Conservation (phyloP, 768 basidiomycete genomes). For the Coprinellus aureogranulatus region DNA sequence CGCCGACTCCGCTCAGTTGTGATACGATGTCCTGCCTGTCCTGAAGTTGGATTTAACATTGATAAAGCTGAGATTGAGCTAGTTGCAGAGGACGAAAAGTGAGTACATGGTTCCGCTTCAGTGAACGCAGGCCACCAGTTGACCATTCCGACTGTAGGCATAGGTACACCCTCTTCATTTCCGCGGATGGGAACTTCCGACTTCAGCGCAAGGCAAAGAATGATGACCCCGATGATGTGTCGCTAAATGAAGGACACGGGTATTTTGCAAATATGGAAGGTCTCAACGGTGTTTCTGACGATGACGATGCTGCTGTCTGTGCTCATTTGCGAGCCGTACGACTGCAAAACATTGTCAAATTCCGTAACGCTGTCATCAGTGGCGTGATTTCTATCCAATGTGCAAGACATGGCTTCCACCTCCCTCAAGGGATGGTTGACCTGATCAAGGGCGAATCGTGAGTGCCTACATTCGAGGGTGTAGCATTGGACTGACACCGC, state of each 20-base stretch:
- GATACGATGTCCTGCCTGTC: constrained; percentile 25
- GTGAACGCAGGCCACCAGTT: not conserved
- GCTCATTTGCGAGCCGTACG: constrained; percentile 22
- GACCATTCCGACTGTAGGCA: constrained; percentile 15
- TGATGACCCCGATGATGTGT: constrained; percentile 26
- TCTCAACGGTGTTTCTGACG: constrained; percentile 16
- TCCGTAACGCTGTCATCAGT: constrained; percentile 24
- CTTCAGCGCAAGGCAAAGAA: constrained; percentile 24
- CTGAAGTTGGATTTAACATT: constrained; percentile 26
- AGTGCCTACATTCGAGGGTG: constrained; percentile 3
- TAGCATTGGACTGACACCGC: not conserved
- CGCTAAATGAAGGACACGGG: constrained; percentile 23
- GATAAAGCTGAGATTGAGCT: constrained; percentile 14
- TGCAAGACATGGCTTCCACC: constrained; percentile 26
- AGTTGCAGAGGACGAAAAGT: constrained; percentile 14
- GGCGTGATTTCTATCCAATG: constrained; percentile 28
- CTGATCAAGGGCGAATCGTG: constrained; percentile 27
- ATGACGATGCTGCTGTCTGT: constrained; percentile 13
- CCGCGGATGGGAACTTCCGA: constrained; percentile 26
- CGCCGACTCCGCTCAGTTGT: constrained; percentile 12
- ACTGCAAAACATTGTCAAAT: constrained; percentile 26
- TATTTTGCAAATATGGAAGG: constrained; percentile 19
- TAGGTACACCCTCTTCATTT: constrained; percentile 24
- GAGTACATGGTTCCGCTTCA: not conserved
- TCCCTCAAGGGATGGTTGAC: constrained; percentile 22